Percentiles rank a stretch among this genome's conserved stretches.
These are phyloP conservation scores for Magnusiomyces suaveolens DNA, from an alignment of 1,139 yeast genomes.

Conservation along the genomic window DNA sequence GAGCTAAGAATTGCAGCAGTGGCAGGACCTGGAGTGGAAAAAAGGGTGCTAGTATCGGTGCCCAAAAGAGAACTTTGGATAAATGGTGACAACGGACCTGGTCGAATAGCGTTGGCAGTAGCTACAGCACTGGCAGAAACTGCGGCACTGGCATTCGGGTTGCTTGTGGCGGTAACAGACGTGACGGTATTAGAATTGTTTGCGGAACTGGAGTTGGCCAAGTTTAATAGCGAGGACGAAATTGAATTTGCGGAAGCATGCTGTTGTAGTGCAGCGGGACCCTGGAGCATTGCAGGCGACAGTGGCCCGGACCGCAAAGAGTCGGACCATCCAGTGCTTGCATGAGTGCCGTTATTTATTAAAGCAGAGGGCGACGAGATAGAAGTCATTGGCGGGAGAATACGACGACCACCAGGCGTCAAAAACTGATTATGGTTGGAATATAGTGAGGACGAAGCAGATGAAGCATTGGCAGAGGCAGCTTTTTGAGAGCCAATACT, in stretches of 20 bases:
- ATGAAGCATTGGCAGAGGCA: no score
- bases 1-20: conserved; percentile 32
- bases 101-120: conserved; percentile 17
- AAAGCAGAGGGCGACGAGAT: conserved; percentile 31
- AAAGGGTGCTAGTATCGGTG: conserved; percentile 31
- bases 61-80: conserved; percentile 15
- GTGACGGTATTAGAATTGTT: no score
- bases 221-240: no score
- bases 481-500: no score
- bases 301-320: conserved; percentile 28
- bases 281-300: conserved; percentile 30
- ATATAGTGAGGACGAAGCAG: no score
- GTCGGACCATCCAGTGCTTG: conserved; percentile 22
- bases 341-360: conserved; percentile 14
- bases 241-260: no score
- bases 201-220: not conserved
- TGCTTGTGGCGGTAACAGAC: conserved; percentile 8
- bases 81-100: conserved; percentile 28
- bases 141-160: no score
- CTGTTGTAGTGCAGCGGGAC: conserved; percentile 21
- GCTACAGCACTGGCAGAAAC: conserved; percentile 6
- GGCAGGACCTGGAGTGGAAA: conserved; percentile 32
- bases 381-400: conserved; percentile 32
- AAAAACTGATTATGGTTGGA: conserved; percentile 17
- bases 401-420: conserved; percentile 28